Evolutionary conservation across 768 basidiomycete genomes (phyloP).

Genomic region (Nevesoporus exiguus): DNA sequence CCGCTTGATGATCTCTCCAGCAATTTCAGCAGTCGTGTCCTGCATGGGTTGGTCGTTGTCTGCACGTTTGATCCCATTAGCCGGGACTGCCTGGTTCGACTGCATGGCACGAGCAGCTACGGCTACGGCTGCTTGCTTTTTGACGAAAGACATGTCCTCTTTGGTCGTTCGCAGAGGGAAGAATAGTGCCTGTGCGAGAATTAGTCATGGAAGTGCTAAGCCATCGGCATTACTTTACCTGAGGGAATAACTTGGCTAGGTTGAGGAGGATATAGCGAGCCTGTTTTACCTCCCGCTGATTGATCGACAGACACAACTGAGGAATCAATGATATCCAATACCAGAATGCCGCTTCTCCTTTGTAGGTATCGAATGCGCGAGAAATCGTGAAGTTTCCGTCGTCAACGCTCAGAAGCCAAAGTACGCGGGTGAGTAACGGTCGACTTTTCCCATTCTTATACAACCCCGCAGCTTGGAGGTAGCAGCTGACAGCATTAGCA

Average conservation of each 20-base stretch:
- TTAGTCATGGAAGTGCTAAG: conserved; percentile 3
- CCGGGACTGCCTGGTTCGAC: conserved; percentile 30
- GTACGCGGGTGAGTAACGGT: conserved; percentile 82
- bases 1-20: conserved; percentile 26
- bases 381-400: conserved; percentile 69
- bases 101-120: conserved; percentile 34
- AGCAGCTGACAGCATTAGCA: conserved; percentile 92
- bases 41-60: conserved; percentile 32
- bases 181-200: conserved; percentile 72
- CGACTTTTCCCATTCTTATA: conserved; percentile 94
- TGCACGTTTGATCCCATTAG: conserved; percentile 29
- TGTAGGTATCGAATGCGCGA: conserved; percentile 88
- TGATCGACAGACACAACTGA: conserved; percentile 85
- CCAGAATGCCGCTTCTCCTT: conserved; percentile 96
- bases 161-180: conserved; percentile 87
- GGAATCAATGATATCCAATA: conserved; percentile 99
- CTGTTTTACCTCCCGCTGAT: conserved; percentile 89
- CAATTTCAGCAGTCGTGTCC: conserved; percentile 26
- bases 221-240: conserved; percentile 49
- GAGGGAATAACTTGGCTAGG: conserved; percentile 88
- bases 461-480: conserved; percentile 92
- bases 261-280: conserved; percentile 86
- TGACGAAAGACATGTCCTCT: conserved; percentile 59
- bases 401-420: conserved; percentile 97
- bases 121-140: conserved; percentile 39